phyloP scores from a whole-genome alignment of 2,329 filamentous ascomycete species.

The Penicillium glabrum region DNA sequence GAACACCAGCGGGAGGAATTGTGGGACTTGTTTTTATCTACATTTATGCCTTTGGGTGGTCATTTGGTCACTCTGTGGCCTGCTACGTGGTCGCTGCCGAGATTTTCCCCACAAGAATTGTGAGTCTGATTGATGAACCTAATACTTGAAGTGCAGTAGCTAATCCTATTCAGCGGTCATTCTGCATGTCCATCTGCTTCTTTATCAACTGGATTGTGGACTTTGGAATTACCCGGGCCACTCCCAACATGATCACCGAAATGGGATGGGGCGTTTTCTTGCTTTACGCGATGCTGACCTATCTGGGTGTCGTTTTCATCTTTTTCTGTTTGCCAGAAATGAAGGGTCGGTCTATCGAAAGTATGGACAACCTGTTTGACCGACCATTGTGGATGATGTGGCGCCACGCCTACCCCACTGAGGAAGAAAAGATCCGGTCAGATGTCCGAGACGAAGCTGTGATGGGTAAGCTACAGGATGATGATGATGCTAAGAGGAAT shows the following conservation, averaged over 20 bases:
- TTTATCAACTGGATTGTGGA: conserved; percentile 34
- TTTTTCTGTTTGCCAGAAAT: conserved; percentile 34
- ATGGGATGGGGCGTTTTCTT: conserved; percentile 40
- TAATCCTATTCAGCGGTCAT: conserved; percentile 19
- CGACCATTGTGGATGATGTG: conserved; percentile 43
- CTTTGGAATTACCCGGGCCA: conserved; percentile 32
- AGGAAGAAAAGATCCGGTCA: conserved; percentile 34
- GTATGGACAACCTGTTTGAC: conserved; percentile 36
- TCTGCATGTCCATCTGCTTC: conserved; percentile 31
- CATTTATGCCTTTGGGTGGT: conserved; percentile 34
- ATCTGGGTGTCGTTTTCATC: conserved; percentile 34
- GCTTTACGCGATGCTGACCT: conserved; percentile 37
- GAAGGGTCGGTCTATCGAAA: conserved; percentile 33
- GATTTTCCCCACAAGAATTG: conserved; percentile 31
- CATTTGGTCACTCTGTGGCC: conserved; percentile 29
- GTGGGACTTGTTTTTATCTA: conserved; percentile 41
- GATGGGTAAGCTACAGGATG: conserved; percentile 4
- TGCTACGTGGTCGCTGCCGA: conserved; percentile 31
- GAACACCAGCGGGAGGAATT: conserved; percentile 41
- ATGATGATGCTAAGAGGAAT: conserved; percentile 17
- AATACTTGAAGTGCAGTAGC: background rate
- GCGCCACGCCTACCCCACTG: conserved; percentile 40
- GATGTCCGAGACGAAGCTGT: conserved; percentile 27
- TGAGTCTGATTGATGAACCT: conserved; percentile 1
- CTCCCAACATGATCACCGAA: conserved; percentile 36